Base-by-base conservation (phyloP, 768 basidiomycete species). In the Tricholoma terreum region DNA sequence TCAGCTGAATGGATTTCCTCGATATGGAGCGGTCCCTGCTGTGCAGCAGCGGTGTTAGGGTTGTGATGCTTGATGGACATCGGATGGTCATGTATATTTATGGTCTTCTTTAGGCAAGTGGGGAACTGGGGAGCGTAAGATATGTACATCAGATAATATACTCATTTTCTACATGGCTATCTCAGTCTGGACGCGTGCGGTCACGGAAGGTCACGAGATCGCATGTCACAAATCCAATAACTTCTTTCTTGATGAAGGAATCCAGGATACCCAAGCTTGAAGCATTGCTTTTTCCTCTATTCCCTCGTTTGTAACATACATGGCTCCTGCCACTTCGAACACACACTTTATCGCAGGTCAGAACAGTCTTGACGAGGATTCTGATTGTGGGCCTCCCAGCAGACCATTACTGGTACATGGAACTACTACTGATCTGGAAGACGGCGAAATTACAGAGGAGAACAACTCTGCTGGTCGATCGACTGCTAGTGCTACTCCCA, bases 381-480 rank as follows among this genome's bases (percentile, higher is more conserved):
- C 40, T 17, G n/a, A 2, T 17, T 22, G n/a, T 30, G 52, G 27
- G n/a, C 19, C 40, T 36, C 14, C 15, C 45, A 15, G 6, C 15
- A 4, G 31, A 27, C 52, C 15, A 22, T 19, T 24, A 17, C 38
- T 31, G 11, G 10, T 12, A 42, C 34, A 42, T 24, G 27, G 27
- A 54, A 2, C 52, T 9, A 12, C 19, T 21, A 38, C 38, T 33
- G 61, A 64, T 56, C 35, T 64, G 43, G 63, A 64, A 33, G 63
- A 64, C n/a, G 63, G 63, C 17, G 63, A 64, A 55, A 64, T 64
- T 17, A 52, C 53, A 31, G 63, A 64, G 31, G 63, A 58, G 46
- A 45, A 27, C 34, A 58, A 48, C 15, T 54, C 52, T 27, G 27
- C 40, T 24, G 40, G 27, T 40, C 24, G 40, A 38, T 36, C 34